Evolutionary conservation across 1,284 basidiomycete genomes (phyloP).

Genomic region (Cutaneotrichosporon sp.): DNA sequence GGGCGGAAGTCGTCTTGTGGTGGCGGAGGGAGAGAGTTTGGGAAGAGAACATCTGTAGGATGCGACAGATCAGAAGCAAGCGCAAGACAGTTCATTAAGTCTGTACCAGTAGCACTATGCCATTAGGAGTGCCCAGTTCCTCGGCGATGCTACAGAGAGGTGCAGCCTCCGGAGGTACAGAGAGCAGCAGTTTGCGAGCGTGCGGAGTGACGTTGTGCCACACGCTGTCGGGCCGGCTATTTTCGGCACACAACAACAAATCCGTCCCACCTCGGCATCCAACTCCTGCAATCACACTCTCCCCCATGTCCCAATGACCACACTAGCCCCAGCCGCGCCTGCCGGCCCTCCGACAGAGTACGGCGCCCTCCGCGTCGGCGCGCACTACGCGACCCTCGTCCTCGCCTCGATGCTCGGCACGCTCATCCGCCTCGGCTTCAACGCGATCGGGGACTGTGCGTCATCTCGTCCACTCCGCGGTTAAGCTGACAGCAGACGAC

Average conservation of each 20-base stretch:
- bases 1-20: no score
- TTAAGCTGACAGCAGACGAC: slow-evolving; percentile 36
- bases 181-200: no score
- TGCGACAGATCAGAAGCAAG: no score
- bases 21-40: no score
- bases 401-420: slow-evolving; percentile 76
- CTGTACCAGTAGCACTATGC: no score
- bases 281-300: background rate
- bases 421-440: slow-evolving; percentile 72
- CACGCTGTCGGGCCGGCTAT: background rate
- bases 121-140: no score
- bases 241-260: background rate
- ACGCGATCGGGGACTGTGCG: slow-evolving; percentile 60
- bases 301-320: background rate
- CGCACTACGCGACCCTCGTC: slow-evolving; percentile 64
- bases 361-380: slow-evolving; percentile 23
- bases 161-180: no score
- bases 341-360: background rate
- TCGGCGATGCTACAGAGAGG: no score
- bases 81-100: no score
- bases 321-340: background rate
- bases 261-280: background rate
- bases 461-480: slow-evolving; percentile 18
- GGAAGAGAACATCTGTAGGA: no score
- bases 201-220: no score